phyloP scores from a whole-genome alignment of 2,329 filamentous ascomycete genomes.

The Xylariomycetidae sp. region DNA sequence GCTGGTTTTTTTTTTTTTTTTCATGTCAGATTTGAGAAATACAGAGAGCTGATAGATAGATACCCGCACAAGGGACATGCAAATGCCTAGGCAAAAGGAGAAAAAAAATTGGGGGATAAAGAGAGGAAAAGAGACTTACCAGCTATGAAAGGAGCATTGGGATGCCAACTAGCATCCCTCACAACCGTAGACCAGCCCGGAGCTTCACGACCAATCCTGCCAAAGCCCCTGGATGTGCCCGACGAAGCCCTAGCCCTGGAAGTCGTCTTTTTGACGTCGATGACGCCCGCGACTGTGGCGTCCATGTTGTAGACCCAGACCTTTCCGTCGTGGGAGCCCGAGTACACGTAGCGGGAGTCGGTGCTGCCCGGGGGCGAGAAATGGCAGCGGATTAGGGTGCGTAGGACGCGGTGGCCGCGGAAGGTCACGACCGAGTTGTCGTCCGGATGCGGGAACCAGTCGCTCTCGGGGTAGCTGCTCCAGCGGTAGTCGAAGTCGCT shows the following conservation, averaged over 20 bases:
- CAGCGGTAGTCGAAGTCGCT: slow-evolving; percentile 73
- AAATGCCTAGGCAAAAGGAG: background rate
- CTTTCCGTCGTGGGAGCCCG: slow-evolving; percentile 82
- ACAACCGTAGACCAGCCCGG: slow-evolving; percentile 72
- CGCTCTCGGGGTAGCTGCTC: slow-evolving; percentile 57
- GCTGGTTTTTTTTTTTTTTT: too few species aligned
- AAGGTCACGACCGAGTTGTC: slow-evolving; percentile 95
- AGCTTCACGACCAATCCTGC: too few species aligned
- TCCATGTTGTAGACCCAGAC: slow-evolving; percentile 94
- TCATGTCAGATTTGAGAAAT: too few species aligned
- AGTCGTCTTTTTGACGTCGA: slow-evolving; percentile 74
- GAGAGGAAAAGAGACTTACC: slow-evolving; percentile 41
- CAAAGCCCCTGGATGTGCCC: slow-evolving; percentile 47
- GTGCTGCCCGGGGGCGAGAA: slow-evolving; percentile 86
- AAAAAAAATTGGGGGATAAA: slow-evolving; percentile 1
- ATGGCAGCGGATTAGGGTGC: slow-evolving; percentile 90
- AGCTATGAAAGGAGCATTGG: slow-evolving; percentile 72
- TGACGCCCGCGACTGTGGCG: slow-evolving; percentile 70
- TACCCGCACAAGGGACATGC: background rate
- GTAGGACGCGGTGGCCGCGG: slow-evolving; percentile 81
- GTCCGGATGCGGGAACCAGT: slow-evolving; percentile 69
- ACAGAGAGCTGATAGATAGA: too few species aligned
- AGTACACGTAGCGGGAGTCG: slow-evolving; percentile 89
- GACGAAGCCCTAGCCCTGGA: slow-evolving; percentile 55
- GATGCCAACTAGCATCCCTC: slow-evolving; percentile 88